phyloP scores from a whole-genome alignment of 2,329 filamentous ascomycete genomes.

The Apiospora marii region DNA sequence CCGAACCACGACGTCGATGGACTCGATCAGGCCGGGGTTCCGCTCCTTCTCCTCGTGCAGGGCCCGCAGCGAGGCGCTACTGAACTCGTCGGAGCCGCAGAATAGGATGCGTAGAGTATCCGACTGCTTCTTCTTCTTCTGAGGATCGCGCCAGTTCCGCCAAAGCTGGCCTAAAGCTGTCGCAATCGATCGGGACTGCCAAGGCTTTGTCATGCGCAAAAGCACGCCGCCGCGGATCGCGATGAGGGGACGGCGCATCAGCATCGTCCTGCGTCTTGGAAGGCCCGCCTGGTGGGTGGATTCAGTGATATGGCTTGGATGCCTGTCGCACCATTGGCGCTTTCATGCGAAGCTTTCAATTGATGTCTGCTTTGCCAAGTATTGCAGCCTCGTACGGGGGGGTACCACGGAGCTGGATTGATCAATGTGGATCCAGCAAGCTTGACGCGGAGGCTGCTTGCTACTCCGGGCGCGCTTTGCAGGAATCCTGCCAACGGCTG shows the following conservation, averaged over 20 bases:
- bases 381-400: background rate
- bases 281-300: background rate
- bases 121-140: slow-evolving; percentile 36
- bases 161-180: background rate
- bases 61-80: slow-evolving; percentile 76
- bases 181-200: background rate
- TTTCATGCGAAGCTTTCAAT: background rate
- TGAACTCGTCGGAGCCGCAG: slow-evolving; percentile 93
- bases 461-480: background rate
- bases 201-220: background rate
- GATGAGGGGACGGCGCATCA: background rate
- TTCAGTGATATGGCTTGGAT: background rate
- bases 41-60: slow-evolving; percentile 66
- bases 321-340: background rate
- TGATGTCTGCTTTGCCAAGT: background rate
- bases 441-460: background rate
- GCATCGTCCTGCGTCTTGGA: background rate
- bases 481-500: background rate
- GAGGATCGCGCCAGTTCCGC: background rate
- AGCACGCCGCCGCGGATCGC: background rate
- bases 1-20: slow-evolving; percentile 86
- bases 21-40: slow-evolving; percentile 66
- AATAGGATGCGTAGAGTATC: slow-evolving; percentile 85
- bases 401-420: background rate
- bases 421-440: background rate